Conservation (phyloP, 2,329 filamentous ascomycete species). For the Periconia sp. region DNA sequence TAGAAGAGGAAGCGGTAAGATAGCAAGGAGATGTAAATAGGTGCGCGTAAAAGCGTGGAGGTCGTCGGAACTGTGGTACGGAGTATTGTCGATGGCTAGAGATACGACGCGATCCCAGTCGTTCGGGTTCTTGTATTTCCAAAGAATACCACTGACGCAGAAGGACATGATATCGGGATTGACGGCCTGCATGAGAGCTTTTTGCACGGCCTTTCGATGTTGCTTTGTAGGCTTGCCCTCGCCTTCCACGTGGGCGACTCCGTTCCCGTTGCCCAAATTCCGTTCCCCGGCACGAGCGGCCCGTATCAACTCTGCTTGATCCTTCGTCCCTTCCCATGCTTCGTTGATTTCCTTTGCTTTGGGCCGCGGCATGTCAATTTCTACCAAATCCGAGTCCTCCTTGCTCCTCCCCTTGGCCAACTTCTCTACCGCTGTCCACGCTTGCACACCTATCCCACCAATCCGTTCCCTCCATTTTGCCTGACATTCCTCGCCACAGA, state of each 20-base stretch:
- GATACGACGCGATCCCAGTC: constrained; percentile 37
- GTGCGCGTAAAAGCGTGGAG: constrained; percentile 43
- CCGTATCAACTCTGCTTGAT: constrained; percentile 31
- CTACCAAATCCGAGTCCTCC: constrained; percentile 39
- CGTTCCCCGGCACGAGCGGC: constrained; percentile 18
- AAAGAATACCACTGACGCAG: constrained; percentile 45
- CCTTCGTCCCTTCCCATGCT: constrained; percentile 28
- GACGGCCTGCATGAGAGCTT: constrained; percentile 30
- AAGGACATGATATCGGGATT: constrained; percentile 46
- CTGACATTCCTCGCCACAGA: constrained; percentile 44
- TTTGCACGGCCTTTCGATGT: constrained; percentile 33
- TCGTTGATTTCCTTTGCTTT: constrained; percentile 25
- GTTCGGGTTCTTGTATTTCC: constrained; percentile 28
- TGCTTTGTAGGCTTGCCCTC: constrained; percentile 30
- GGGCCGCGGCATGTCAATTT: constrained; percentile 36
- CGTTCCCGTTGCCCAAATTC: background rate
- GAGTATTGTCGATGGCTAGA: constrained; percentile 45
- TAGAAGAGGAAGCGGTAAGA: constrained; percentile 42
- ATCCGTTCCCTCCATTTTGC: constrained; percentile 36
- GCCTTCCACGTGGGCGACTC: background rate
- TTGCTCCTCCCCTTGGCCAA: constrained; percentile 33
- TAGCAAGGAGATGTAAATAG: constrained; percentile 47
- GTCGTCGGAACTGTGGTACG: constrained; percentile 46
- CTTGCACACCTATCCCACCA: constrained; percentile 30
- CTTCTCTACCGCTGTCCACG: constrained; percentile 39